Evolutionary conservation across 73 alveolate genomes (phyloP).

Genomic region (Paramecium tetraurelia): DNA sequence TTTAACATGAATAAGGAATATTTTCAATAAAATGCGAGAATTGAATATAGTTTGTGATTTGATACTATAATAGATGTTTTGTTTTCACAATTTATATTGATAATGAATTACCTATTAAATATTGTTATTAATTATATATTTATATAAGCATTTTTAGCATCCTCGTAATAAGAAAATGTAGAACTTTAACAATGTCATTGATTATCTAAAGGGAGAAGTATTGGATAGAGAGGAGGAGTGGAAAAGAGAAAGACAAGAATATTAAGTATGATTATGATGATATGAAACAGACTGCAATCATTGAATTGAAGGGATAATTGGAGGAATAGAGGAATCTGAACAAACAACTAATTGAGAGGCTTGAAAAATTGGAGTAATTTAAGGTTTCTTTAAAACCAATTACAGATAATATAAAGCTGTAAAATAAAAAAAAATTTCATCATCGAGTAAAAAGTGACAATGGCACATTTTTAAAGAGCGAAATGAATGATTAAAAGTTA

Average conservation of each 20-base stretch:
- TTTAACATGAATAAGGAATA: neutral
- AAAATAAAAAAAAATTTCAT: conserved; percentile 1
- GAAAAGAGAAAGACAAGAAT: conserved; percentile 16
- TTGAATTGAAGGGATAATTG: neutral
- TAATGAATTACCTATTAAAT: neutral
- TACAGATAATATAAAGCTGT: conserved; percentile 25
- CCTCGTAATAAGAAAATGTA: neutral
- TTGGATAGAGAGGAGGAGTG: conserved; percentile 38
- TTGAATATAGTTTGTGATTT: neutral
- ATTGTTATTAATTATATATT: neutral
- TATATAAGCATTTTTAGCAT: neutral
- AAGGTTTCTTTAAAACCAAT: conserved; percentile 9
- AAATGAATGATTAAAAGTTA: neutral
- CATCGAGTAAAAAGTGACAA: conserved; percentile 40
- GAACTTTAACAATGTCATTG: conserved; percentile 31
- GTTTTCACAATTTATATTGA: neutral
- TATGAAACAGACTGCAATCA: neutral
- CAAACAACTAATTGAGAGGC: neutral
- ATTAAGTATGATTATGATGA: neutral
- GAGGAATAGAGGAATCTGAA: conserved; percentile 22
- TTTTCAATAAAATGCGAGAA: neutral
- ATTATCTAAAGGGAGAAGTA: conserved; percentile 18
- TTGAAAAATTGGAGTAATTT: neutral
- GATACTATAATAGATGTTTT: neutral
- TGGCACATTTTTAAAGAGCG: conserved; percentile 22